Evolutionary conservation across 352 stramenopile species (phyloP).

Genomic region (Phytophthora megakarya): DNA sequence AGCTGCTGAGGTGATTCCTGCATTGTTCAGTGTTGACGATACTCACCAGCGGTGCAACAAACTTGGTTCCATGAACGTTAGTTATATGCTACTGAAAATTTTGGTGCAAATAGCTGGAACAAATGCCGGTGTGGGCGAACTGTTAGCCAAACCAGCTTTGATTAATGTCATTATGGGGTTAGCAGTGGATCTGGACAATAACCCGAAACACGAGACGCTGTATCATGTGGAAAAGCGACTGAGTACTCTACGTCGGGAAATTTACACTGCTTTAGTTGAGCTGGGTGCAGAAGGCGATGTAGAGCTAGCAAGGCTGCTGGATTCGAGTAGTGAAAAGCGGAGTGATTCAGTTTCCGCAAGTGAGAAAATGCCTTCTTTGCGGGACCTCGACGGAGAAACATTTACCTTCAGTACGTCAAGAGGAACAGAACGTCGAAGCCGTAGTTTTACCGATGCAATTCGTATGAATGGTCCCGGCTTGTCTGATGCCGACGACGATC

Average conservation of each 20-base stretch:
- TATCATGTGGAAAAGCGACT: constrained; percentile 44
- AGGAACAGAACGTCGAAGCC: neutral
- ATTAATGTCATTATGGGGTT: constrained; percentile 19
- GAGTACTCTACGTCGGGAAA: constrained; percentile 47
- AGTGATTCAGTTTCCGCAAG: neutral
- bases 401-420: neutral
- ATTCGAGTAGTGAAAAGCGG: constrained; percentile 1
- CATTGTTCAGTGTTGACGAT: neutral
- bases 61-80: constrained; percentile 5
- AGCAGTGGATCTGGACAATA: constrained; percentile 25
- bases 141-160: constrained; percentile 21
- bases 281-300: constrained; percentile 36
- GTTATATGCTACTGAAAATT: constrained; percentile 33
- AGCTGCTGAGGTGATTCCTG: constrained; percentile 24
- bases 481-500: constrained; percentile 12
- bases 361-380: neutral
- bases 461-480: neutral
- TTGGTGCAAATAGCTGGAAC: constrained; percentile 25
- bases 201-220: constrained; percentile 38
- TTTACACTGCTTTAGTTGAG: constrained; percentile 48
- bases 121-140: constrained; percentile 10
- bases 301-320: constrained; percentile 25
- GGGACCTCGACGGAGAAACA: neutral
- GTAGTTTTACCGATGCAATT: constrained; percentile 2
- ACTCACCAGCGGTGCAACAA: neutral